Percentiles rank a stretch among this genome's conserved stretches.
phyloP scores from a whole-genome alignment of 129 eudicot genomes.

The Lonicera japonica region DNA sequence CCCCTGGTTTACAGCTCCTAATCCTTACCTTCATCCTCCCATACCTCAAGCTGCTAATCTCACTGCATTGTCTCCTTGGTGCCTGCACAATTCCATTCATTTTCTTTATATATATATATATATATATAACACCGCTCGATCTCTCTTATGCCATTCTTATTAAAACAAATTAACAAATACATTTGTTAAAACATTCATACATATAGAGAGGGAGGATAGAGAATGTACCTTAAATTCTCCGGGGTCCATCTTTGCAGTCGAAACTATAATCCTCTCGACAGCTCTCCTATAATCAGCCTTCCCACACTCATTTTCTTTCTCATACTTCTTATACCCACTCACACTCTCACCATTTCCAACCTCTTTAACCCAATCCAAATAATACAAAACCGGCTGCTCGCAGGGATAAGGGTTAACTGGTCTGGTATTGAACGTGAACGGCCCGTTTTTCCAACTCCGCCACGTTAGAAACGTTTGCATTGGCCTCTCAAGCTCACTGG shows the following conservation, averaged over 20 bases:
- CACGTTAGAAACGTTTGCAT: conserved; percentile 74
- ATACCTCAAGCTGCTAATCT: conserved; percentile 32
- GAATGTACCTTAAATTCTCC: conserved; percentile 27
- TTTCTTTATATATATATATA: no score
- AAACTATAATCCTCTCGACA: conserved; percentile 40
- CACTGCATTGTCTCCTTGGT: conserved; percentile 68
- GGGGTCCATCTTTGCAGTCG: conserved; percentile 55
- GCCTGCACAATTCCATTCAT: conserved; percentile 39
- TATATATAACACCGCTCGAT: no score
- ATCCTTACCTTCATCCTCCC: conserved; percentile 47
- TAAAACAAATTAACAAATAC: background rate
- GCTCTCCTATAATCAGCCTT: conserved; percentile 39
- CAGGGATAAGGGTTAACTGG: conserved; percentile 48
- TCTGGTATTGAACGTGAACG: conserved; percentile 88
- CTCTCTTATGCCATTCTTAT: background rate
- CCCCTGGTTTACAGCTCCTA: conserved; percentile 47
- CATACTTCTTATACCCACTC: conserved; percentile 38
- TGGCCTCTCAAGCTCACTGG: conserved; percentile 62
- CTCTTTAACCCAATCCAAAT: conserved; percentile 35
- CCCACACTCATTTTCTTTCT: conserved; percentile 25
- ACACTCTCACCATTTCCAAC: conserved; percentile 31
- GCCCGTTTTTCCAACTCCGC: conserved; percentile 64
- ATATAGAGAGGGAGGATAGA: background rate
- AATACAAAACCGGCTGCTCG: conserved; percentile 50
- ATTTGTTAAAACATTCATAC: background rate